Percentiles rank a stretch among this genome's conserved stretches.
Conservation (phyloP, 164 flowering plant genomes). For the Berberis thunbergii region DNA sequence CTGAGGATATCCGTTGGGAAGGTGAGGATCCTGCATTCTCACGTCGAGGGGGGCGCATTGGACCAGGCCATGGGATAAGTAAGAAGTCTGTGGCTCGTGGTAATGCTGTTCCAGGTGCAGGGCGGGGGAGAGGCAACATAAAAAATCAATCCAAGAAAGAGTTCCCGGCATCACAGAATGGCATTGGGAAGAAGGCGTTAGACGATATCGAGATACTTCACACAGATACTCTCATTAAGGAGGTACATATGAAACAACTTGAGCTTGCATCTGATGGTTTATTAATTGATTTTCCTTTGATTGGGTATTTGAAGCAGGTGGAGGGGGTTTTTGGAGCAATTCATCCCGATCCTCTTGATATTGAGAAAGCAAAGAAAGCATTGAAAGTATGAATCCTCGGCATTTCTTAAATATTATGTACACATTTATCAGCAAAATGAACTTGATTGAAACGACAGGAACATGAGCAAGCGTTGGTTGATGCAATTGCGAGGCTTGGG, state of each 20-base stretch:
- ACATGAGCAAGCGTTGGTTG: conserved; percentile 74
- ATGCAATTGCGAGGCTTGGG: conserved; percentile 72
- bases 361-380: conserved; percentile 76
- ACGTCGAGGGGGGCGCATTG: conserved; percentile 52
- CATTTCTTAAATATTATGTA: neutral
- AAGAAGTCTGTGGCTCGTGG: conserved; percentile 57
- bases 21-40: conserved; percentile 63
- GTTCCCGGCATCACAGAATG: conserved; percentile 55
- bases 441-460: conserved; percentile 42
- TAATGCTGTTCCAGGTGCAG: conserved; percentile 38
- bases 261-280: neutral
- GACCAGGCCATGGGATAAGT: conserved; percentile 54
- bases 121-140: conserved; percentile 62
- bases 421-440: neutral
- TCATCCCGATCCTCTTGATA: conserved; percentile 63
- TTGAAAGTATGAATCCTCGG: conserved; percentile 44
- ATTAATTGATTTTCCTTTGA: too few relatives aligned
- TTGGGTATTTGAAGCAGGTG: conserved; percentile 35
- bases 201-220: conserved; percentile 77
- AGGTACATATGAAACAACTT: conserved; percentile 36
- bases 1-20: conserved; percentile 86
- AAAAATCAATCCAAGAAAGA: conserved; percentile 55
- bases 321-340: conserved; percentile 55
- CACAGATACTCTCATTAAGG: conserved; percentile 81
- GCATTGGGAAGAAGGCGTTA: conserved; percentile 54